Evolutionary conservation across 768 basidiomycete genomes (phyloP).

Genomic region (Crepidotus variabilis): DNA sequence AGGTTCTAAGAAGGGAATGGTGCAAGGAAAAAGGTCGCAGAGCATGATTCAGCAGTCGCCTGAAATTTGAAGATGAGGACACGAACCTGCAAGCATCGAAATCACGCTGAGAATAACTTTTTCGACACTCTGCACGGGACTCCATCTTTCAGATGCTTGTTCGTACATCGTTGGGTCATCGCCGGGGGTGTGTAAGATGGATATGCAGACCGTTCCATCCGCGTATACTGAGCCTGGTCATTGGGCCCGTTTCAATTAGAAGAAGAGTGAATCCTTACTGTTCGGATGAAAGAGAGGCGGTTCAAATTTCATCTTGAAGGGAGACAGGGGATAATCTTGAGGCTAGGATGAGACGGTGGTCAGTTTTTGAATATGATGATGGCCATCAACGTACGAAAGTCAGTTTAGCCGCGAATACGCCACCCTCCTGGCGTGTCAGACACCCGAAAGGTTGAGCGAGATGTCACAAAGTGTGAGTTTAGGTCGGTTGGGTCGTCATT

Average conservation of each 20-base stretch:
- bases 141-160: slow-evolving; percentile 94
- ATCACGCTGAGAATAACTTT: slow-evolving; percentile 96
- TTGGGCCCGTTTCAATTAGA: background rate
- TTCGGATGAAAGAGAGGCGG: slow-evolving; percentile 98
- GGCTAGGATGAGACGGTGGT: slow-evolving; percentile 45
- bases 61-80: slow-evolving; percentile 1
- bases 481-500: background rate
- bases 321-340: slow-evolving; percentile 91
- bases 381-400: slow-evolving; percentile 75
- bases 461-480: background rate
- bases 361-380: slow-evolving; percentile 5
- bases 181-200: slow-evolving; percentile 92
- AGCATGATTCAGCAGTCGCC: slow-evolving; percentile 2
- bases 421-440: slow-evolving; percentile 68
- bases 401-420: slow-evolving; percentile 88
- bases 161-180: slow-evolving; percentile 94
- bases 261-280: slow-evolving; percentile 48
- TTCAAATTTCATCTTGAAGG: slow-evolving; percentile 99
- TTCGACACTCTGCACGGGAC: slow-evolving; percentile 97
- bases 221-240: slow-evolving; percentile 69
- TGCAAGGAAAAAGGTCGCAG: slow-evolving; percentile 16
- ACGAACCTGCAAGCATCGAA: slow-evolving; percentile 91
- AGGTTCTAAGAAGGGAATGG: slow-evolving; percentile 56
- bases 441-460: background rate
- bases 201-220: slow-evolving; percentile 97